These are phyloP conservation scores for Penicillium arizonense DNA, from an alignment of 495 filamentous ascomycete genomes.

Conservation along the genomic window DNA sequence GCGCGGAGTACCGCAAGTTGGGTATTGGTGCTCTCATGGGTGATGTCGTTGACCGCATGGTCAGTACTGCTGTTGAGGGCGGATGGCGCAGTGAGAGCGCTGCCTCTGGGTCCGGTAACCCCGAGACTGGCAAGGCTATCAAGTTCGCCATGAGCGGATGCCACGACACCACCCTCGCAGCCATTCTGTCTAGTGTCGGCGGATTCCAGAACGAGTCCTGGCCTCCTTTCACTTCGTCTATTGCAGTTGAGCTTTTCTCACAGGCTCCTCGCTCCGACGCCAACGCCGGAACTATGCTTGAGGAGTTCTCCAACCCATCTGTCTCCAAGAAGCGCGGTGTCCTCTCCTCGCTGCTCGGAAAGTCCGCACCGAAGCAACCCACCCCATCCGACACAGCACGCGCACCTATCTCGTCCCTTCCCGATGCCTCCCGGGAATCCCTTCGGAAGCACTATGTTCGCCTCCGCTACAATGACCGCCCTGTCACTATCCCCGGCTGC, in stretches of 20 bases:
- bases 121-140: conserved; percentile 53
- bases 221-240: conserved; percentile 89
- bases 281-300: conserved; percentile 14
- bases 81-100: conserved; percentile 55
- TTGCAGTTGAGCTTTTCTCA: conserved; percentile 87
- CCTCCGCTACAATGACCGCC: conserved; percentile 85
- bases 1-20: conserved; percentile 76
- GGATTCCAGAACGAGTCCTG: conserved; percentile 71
- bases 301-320: conserved; percentile 28
- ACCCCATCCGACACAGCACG: conserved; percentile 35
- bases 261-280: conserved; percentile 24
- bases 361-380: conserved; percentile 15
- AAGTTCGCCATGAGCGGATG: conserved; percentile 80
- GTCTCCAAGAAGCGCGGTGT: conserved; percentile 24
- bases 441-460: conserved; percentile 80
- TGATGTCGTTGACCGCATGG: conserved; percentile 83
- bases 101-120: conserved; percentile 41
- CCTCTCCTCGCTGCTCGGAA: conserved; percentile 32
- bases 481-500: conserved; percentile 81
- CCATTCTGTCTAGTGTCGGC: conserved; percentile 72
- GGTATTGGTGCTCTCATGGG: conserved; percentile 84
- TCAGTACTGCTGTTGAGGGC: conserved; percentile 63
- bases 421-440: conserved; percentile 43
- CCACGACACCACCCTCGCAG: conserved; percentile 92
- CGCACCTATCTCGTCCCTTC: conserved; percentile 29